Evolutionary conservation across 164 flowering plant species (phyloP).

Genomic region (Hamamelis virginiana): DNA sequence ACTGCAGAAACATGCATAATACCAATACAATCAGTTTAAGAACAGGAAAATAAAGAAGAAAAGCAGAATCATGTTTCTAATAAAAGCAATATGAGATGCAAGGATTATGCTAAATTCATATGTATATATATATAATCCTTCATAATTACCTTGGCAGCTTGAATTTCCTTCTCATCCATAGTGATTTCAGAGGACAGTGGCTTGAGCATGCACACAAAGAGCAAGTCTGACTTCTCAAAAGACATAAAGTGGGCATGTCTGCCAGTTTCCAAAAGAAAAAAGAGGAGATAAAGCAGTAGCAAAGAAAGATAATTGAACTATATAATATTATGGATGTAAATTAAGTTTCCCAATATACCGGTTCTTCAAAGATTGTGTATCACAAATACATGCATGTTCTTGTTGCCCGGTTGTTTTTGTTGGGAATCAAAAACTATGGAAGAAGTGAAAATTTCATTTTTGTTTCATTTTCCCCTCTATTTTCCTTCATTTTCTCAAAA

Average conservation of each 20-base stretch:
- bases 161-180: slow-evolving; percentile 57
- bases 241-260: slow-evolving; percentile 64
- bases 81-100: too few species aligned
- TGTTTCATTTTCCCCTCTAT: neutral
- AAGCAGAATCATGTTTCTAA: neutral
- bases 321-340: too few species aligned
- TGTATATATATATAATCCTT: too few species aligned
- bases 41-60: neutral
- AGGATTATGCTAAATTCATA: too few species aligned
- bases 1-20: slow-evolving; percentile 25
- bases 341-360: too few species aligned
- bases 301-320: too few species aligned
- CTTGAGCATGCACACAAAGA: slow-evolving; percentile 69
- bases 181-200: slow-evolving; percentile 51
- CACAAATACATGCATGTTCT: too few species aligned
- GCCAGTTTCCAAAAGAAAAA: neutral
- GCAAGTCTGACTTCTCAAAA: slow-evolving; percentile 67
- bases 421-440: neutral
- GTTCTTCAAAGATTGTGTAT: too few species aligned
- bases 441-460: neutral
- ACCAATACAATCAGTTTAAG: neutral
- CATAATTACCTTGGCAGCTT: slow-evolving; percentile 59
- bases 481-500: too few species aligned
- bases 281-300: neutral
- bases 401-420: neutral